These are phyloP conservation scores for Mycosarcoma maydis DNA, from an alignment of 1,284 basidiomycete species.

Conservation along the genomic window DNA sequence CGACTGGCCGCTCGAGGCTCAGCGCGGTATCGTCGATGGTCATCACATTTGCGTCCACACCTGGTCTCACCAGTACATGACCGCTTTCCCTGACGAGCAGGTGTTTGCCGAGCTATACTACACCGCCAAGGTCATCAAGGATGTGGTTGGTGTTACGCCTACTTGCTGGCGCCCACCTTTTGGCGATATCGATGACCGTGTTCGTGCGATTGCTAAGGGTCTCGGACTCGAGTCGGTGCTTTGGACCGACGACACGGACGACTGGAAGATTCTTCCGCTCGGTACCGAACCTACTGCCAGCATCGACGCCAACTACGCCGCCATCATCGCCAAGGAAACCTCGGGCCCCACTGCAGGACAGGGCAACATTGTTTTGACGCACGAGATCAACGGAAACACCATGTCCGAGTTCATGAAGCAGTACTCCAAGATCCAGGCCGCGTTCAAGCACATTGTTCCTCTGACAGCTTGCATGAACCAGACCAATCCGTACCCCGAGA, in stretches of 20 bases:
- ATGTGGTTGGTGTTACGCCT: slow-evolving; percentile 70
- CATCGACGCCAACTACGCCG: slow-evolving; percentile 69
- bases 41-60: slow-evolving; percentile 62
- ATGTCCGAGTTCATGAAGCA: slow-evolving; percentile 60
- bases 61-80: slow-evolving; percentile 71
- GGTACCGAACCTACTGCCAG: slow-evolving; percentile 61
- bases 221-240: slow-evolving; percentile 70
- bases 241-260: slow-evolving; percentile 70
- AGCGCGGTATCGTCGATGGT: slow-evolving; percentile 68
- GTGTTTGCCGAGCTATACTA: slow-evolving; percentile 73
- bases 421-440: slow-evolving; percentile 54
- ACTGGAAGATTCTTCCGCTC: slow-evolving; percentile 68
- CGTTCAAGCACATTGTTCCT: slow-evolving; percentile 64
- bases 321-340: slow-evolving; percentile 66
- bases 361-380: slow-evolving; percentile 65
- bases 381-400: slow-evolving; percentile 63
- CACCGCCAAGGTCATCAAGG: slow-evolving; percentile 70
- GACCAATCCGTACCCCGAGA: slow-evolving; percentile 69
- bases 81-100: slow-evolving; percentile 69
- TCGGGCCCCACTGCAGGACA: slow-evolving; percentile 68
- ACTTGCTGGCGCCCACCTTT: slow-evolving; percentile 70
- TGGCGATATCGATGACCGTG: slow-evolving; percentile 71
- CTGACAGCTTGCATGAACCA: slow-evolving; percentile 63
- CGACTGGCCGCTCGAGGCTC: slow-evolving; percentile 71
- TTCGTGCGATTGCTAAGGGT: slow-evolving; percentile 70